phyloP scores from a whole-genome alignment of 2,329 filamentous ascomycete genomes.

The Daldinia eschscholtzii region DNA sequence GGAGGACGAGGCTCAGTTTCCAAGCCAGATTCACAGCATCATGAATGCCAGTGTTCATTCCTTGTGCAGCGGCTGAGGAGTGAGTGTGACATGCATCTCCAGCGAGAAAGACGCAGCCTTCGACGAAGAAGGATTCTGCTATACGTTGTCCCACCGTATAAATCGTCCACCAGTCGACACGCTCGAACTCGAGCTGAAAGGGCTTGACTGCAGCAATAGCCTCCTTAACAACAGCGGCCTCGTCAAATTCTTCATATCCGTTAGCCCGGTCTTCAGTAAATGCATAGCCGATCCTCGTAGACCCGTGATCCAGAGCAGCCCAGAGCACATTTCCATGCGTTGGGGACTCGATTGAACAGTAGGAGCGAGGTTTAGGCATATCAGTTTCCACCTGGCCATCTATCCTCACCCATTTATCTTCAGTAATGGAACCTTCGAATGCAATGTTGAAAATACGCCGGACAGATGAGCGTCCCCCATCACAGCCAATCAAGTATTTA shows the following conservation, averaged over 20 bases:
- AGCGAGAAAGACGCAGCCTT: conserved; percentile 63
- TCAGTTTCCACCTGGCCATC: conserved; percentile 64
- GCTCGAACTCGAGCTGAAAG: conserved; percentile 57
- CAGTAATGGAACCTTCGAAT: conserved; percentile 62
- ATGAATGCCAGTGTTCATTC: conserved; percentile 64
- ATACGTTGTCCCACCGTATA: conserved; percentile 67
- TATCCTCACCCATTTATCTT: conserved; percentile 67
- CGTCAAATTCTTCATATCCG: conserved; percentile 52
- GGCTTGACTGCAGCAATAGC: conserved; percentile 59
- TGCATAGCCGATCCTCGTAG: conserved; percentile 66
- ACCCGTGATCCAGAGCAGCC: conserved; percentile 65
- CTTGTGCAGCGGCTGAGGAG: conserved; percentile 61
- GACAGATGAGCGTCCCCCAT: conserved; percentile 65
- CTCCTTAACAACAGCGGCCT: conserved; percentile 67
- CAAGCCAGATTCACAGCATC: conserved; percentile 62
- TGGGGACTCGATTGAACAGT: conserved; percentile 63
- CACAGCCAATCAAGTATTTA: conserved; percentile 64
- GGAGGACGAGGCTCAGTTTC: conserved; percentile 56
- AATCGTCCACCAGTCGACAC: conserved; percentile 66
- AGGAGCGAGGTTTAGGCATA: conserved; percentile 61
- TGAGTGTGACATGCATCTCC: conserved; percentile 65
- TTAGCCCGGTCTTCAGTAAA: conserved; percentile 59
- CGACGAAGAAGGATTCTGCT: conserved; percentile 68
- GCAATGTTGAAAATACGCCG: conserved; percentile 60
- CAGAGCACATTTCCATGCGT: conserved; percentile 68